Conservation (phyloP, 1,139 yeast species). For the Kodamaea ohmeri region DNA sequence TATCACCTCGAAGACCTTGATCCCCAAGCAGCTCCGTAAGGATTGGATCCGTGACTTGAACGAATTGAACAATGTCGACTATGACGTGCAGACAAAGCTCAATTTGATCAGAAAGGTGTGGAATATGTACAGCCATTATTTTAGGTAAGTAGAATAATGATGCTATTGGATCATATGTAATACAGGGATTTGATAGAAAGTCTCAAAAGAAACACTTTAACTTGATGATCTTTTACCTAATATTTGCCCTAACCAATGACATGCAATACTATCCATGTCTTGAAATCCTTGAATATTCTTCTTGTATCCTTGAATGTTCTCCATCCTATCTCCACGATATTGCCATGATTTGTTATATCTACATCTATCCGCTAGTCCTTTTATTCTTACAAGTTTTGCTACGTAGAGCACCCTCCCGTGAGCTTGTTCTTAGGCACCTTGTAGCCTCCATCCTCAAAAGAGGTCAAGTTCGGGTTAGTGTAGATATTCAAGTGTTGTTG, state of each 20-base stretch:
- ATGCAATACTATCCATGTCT: too few species aligned
- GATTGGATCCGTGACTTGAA: conserved; percentile 60
- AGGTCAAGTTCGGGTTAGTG: conserved; percentile 57
- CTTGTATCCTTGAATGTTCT: too few species aligned
- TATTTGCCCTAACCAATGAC: too few species aligned
- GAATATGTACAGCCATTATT: conserved; percentile 49
- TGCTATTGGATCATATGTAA: too few species aligned
- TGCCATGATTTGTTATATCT: too few species aligned
- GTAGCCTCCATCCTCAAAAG: conserved; percentile 69
- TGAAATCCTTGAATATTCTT: too few species aligned
- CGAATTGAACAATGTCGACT: conserved; percentile 42
- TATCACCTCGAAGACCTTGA: conserved; percentile 42
- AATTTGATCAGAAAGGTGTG: conserved; percentile 52
- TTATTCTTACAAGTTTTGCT: conserved; percentile 1
- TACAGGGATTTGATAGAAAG: too few species aligned
- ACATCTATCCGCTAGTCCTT: too few species aligned
- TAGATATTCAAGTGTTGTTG: conserved; percentile 62
- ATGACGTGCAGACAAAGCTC: conserved; percentile 32
- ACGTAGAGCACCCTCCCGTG: conserved; percentile 17
- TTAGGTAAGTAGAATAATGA: too few species aligned
- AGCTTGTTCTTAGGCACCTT: conserved; percentile 52
- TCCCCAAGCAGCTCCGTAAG: conserved; percentile 44
- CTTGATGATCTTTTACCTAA: too few species aligned
- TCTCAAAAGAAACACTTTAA: too few species aligned
- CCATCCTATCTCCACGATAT: too few species aligned